phyloP scores from a whole-genome alignment of 805 yeast genomes.

The Myxozyma geophila region DNA sequence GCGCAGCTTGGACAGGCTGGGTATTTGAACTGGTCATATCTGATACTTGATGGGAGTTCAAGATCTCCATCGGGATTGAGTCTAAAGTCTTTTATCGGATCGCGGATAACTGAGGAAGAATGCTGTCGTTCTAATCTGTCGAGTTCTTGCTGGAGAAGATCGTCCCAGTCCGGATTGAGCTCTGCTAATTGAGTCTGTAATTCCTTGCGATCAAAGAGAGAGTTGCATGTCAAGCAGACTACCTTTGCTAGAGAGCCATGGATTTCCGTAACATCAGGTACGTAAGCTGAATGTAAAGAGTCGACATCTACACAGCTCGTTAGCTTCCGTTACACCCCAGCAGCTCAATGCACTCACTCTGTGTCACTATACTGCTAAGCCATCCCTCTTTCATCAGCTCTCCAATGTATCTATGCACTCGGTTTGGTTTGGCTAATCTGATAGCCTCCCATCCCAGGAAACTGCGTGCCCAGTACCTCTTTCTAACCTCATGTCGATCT shows the following conservation, averaged over 20 bases:
- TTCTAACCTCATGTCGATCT: conserved; percentile 32
- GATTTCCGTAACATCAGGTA: conserved; percentile 39
- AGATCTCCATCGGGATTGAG: conserved; percentile 40
- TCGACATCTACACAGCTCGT: conserved; percentile 36
- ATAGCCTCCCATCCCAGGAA: conserved; percentile 39
- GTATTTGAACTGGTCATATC: conserved; percentile 38
- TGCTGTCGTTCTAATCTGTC: conserved; percentile 12
- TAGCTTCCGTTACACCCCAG: neutral
- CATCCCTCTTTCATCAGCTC: conserved; percentile 29
- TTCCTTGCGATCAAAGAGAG: conserved; percentile 23
- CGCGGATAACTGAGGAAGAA: neutral
- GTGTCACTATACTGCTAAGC: conserved; percentile 36
- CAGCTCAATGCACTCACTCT: conserved; percentile 28
- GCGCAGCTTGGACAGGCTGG: conserved; percentile 39
- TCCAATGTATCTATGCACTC: conserved; percentile 36
- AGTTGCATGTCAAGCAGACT: conserved; percentile 38
- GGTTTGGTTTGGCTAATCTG: conserved; percentile 36
- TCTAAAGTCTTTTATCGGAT: conserved; percentile 29
- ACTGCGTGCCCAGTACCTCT: conserved; percentile 43
- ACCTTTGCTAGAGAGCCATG: conserved; percentile 39
- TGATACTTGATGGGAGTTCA: conserved; percentile 33
- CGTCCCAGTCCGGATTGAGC: conserved; percentile 39
- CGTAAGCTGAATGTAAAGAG: conserved; percentile 34
- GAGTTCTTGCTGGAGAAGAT: conserved; percentile 27
- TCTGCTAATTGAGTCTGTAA: conserved; percentile 30